phyloP scores from a whole-genome alignment of 805 yeast species.

The Metschnikowia gruessii region DNA sequence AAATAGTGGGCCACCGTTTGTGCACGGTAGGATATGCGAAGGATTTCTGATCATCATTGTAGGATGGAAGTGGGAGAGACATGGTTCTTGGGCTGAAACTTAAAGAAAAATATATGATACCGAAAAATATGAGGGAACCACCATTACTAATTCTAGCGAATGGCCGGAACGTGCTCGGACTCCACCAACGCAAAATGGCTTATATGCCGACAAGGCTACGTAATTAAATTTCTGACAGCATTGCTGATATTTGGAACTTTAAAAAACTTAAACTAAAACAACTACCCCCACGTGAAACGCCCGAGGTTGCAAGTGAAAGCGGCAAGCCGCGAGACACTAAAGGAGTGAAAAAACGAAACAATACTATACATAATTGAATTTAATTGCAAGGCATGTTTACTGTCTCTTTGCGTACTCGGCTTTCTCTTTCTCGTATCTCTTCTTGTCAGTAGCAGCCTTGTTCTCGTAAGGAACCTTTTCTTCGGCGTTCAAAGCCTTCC shows the following conservation, averaged over 20 bases:
- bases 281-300: neutral
- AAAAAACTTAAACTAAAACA: constrained; percentile 10
- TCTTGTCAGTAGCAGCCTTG: constrained; percentile 94
- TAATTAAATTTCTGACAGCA: neutral
- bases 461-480: constrained; percentile 88
- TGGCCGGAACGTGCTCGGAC: too few relatives aligned
- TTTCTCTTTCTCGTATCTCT: constrained; percentile 95
- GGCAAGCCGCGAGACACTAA: constrained; percentile 10
- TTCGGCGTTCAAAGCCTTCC: constrained; percentile 85
- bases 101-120: neutral
- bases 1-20: constrained; percentile 83
- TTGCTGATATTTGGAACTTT: neutral
- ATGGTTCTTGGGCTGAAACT: constrained; percentile 17
- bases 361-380: constrained; percentile 14
- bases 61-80: constrained; percentile 52
- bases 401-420: constrained; percentile 65
- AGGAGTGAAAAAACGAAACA: constrained; percentile 12
- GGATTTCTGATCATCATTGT: constrained; percentile 66
- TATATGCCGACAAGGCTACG: neutral
- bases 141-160: neutral
- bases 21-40: constrained; percentile 81
- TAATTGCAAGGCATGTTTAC: constrained; percentile 13
- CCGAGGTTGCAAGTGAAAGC: constrained; percentile 8
- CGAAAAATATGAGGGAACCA: neutral
- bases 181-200: neutral